phyloP scores from a whole-genome alignment of 1,284 basidiomycete genomes.

The Tilletia caries region DNA sequence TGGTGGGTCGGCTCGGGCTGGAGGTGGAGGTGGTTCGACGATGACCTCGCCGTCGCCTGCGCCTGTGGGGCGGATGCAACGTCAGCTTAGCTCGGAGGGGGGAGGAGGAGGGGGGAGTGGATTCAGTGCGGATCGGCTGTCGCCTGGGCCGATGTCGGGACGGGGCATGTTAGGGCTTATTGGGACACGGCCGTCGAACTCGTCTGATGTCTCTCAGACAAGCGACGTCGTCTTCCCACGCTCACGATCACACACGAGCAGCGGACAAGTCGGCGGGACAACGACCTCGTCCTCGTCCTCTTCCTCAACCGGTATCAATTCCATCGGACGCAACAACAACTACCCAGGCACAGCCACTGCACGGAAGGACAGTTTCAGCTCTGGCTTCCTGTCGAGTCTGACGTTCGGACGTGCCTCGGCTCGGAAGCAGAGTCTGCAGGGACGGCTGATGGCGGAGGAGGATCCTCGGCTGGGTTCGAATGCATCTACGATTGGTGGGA shows the following conservation, averaged over 20 bases:
- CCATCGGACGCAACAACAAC: too few relatives aligned
- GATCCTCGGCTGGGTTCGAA: not conserved
- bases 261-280: not conserved
- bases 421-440: not conserved
- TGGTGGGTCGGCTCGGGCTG: not conserved
- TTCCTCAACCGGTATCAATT: too few relatives aligned
- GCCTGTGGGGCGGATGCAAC: not conserved
- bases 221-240: constrained; percentile 3
- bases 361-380: constrained; percentile 7
- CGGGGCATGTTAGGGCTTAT: not conserved
- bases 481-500: not conserved
- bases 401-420: constrained; percentile 9
- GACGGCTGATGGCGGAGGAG: not conserved
- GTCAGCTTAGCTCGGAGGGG: constrained; percentile 8
- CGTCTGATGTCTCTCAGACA: not conserved
- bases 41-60: not conserved
- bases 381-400: constrained; percentile 6
- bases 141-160: not conserved
- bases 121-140: not conserved
- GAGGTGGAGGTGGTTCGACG: not conserved
- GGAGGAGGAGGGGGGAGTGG: not conserved
- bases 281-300: too few relatives aligned
- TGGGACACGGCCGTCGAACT: not conserved
- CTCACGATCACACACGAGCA: not conserved
- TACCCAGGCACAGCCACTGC: too few relatives aligned